Evolutionary conservation across 129 eudicot species (phyloP).

Genomic region (Kitagawia praeruptora): DNA sequence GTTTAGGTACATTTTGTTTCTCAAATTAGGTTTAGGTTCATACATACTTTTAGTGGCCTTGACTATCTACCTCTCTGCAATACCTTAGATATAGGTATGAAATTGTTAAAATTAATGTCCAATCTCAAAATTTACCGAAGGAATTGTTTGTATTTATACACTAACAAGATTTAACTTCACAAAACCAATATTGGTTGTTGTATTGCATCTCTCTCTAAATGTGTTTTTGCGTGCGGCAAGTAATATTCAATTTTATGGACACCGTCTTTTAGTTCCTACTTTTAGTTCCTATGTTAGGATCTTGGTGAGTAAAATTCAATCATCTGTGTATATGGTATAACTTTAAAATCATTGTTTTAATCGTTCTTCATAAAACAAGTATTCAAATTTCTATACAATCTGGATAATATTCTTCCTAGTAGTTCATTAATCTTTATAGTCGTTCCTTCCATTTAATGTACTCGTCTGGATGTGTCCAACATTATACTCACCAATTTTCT

Average conservation of each 20-base stretch:
- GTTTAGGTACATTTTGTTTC: neutral
- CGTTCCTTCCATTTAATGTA: no score
- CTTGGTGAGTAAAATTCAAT: neutral
- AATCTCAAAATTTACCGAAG: neutral
- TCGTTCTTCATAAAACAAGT: no score
- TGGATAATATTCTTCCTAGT: no score
- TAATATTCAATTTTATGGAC: neutral
- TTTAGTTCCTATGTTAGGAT: neutral
- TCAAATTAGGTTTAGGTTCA: neutral
- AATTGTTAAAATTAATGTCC: no score
- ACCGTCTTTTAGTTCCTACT: neutral
- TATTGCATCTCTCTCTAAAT: neutral
- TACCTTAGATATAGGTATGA: neutral
- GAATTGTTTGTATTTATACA: neutral
- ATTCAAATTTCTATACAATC: no score
- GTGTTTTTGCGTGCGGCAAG: neutral
- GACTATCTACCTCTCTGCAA: neutral
- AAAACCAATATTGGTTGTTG: neutral
- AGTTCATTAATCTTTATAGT: no score
- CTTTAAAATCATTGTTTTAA: neutral
- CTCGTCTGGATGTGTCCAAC: no score
- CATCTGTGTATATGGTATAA: neutral
- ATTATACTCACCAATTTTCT: no score
- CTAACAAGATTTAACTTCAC: neutral
- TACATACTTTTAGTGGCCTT: neutral